Conservation (phyloP, 139 green algal genomes). For the Trebouxia sp. region DNA sequence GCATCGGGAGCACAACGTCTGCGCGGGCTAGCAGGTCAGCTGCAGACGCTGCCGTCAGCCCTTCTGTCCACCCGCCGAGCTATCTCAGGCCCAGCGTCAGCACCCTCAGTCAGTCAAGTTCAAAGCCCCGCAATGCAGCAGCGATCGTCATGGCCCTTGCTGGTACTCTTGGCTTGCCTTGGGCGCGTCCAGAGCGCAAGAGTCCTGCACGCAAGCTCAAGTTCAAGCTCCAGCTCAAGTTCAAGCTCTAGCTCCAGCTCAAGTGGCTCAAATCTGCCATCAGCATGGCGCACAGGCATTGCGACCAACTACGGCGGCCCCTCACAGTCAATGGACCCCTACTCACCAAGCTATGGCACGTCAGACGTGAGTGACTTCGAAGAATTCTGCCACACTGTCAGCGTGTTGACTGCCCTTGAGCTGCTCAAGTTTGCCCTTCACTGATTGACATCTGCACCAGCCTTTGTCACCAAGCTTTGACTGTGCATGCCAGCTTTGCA, state of each 20-base stretch:
- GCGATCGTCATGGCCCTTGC: neutral
- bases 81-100: no score
- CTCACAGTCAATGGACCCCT: constrained; percentile 28
- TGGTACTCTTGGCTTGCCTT: neutral
- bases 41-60: no score
- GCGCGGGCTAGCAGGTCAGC: neutral
- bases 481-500: neutral
- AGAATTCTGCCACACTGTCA: no score
- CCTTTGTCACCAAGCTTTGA: no score
- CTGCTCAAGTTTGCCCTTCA: no score
- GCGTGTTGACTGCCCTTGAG: no score
- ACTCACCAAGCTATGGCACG: constrained; percentile 35
- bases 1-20: no score
- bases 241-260: neutral
- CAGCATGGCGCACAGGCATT: constrained; percentile 3
- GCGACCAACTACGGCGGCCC: constrained; percentile 29
- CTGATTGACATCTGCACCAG: no score
- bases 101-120: neutral
- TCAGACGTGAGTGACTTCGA: constrained; percentile 31
- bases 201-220: neutral
- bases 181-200: neutral
- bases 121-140: no score
- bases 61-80: no score
- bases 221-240: neutral
- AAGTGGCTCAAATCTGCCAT: constrained; percentile 14